Percentiles rank a stretch among this genome's conserved stretches.
Conservation (phyloP, 2,329 filamentous ascomycete species). For the Stenocarpella maydis region DNA sequence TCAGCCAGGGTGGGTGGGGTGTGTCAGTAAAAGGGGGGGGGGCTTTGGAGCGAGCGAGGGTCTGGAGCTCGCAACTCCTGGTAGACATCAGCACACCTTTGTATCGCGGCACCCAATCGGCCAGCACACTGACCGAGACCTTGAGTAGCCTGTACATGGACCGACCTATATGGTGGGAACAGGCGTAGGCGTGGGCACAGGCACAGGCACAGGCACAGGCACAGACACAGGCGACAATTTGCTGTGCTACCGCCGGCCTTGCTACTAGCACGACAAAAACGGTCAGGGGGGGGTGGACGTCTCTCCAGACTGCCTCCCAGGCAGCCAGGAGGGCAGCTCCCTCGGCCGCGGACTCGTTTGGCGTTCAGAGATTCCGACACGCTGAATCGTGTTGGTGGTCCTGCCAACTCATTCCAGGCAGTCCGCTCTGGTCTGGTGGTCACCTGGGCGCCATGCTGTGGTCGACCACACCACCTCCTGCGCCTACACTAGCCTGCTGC, state of each 20-base stretch:
- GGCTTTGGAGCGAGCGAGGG: constrained; percentile 19
- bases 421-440: constrained; percentile 14
- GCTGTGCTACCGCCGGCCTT: constrained; percentile 8
- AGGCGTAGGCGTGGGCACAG: too few species aligned
- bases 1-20: constrained; percentile 25
- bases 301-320: too few species aligned
- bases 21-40: constrained; percentile 31
- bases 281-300: background rate
- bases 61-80: constrained; percentile 26
- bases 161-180: too few species aligned
- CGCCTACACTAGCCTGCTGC: constrained; percentile 24
- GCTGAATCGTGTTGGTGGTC: constrained; percentile 23
- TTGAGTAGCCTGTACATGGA: background rate
- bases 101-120: background rate
- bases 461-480: constrained; percentile 28
- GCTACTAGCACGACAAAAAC: background rate
- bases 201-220: too few species aligned
- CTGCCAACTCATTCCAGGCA: constrained; percentile 26
- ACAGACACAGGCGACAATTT: constrained; percentile 14
- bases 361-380: constrained; percentile 15
- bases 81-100: constrained; percentile 3
- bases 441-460: constrained; percentile 12
- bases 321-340: constrained; percentile 5
- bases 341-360: background rate
- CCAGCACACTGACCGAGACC: background rate